Percentiles rank a stretch among this genome's conserved stretches.
These are phyloP conservation scores for Globisporangium mamillatum DNA, from an alignment of 352 stramenopile species.

Conservation along the genomic window DNA sequence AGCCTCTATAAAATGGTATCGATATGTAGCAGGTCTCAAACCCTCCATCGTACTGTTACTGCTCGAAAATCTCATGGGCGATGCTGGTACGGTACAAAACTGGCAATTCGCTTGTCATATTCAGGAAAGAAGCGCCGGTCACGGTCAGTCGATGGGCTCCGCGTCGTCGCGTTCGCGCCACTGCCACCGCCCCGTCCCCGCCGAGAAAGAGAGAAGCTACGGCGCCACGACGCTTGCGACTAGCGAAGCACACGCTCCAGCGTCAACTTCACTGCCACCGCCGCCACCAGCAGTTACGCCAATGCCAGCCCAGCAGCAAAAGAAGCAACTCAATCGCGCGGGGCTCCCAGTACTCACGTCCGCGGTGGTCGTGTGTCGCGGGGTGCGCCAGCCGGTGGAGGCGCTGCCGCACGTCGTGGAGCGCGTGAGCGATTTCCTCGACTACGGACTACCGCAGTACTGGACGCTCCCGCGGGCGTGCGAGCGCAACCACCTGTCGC, in stretches of 20 bases:
- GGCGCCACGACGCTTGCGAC: not conserved
- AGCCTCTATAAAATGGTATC: not conserved
- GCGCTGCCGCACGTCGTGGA: constrained; percentile 15
- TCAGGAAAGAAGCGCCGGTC: not conserved
- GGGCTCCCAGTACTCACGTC: constrained; percentile 14
- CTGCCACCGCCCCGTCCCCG: not conserved
- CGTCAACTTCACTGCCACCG: too few relatives aligned
- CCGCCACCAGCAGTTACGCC: not conserved
- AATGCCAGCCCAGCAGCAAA: not conserved
- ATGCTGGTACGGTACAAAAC: not conserved
- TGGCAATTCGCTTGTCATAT: not conserved
- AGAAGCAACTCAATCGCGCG: constrained; percentile 4
- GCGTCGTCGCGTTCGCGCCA: not conserved
- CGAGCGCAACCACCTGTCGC: constrained; percentile 13
- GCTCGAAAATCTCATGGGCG: not conserved
- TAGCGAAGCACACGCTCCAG: not conserved
- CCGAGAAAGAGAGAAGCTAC: not conserved
- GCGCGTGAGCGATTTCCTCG: constrained; percentile 17
- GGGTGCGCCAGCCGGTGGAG: constrained; percentile 8
- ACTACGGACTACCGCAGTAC: constrained; percentile 15
- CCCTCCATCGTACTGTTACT: not conserved
- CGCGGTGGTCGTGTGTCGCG: constrained; percentile 11
- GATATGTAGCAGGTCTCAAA: not conserved
- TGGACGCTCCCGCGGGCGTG: constrained; percentile 15
- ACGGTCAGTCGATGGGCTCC: constrained; percentile 3